Conservation (phyloP, 306 rosid species). For the Quercus robur region DNA sequence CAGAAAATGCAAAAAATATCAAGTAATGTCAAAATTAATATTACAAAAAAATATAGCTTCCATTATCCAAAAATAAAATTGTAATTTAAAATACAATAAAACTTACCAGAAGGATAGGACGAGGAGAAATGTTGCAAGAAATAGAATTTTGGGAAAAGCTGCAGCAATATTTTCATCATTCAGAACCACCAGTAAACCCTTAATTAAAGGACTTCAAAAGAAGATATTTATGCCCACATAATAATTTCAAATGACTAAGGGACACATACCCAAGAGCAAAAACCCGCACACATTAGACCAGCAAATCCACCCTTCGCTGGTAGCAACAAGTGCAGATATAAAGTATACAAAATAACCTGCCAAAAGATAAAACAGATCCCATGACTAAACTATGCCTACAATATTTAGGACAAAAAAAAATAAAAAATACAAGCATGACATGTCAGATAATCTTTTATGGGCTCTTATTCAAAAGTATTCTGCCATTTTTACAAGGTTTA, state of each 20-base stretch:
- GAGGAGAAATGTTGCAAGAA: conserved; percentile 64
- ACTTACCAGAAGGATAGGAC: conserved; percentile 74
- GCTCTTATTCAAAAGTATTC: not conserved
- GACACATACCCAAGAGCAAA: conserved; percentile 57
- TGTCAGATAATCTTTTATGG: not conserved
- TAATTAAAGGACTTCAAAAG: conserved; percentile 6
- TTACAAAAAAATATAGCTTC: not conserved
- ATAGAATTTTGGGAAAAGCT: conserved; percentile 63
- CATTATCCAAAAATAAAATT: not conserved
- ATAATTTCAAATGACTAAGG: conserved; percentile 4
- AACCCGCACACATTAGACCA: conserved; percentile 59
- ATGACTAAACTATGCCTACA: conserved; percentile 7
- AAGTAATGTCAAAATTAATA: not conserved
- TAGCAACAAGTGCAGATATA: conserved; percentile 43
- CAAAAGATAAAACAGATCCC: conserved; percentile 13
- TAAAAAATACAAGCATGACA: not conserved
- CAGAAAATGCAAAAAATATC: not conserved
- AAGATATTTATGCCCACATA: conserved; percentile 5
- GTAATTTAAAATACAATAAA: not conserved
- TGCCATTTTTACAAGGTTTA: not conserved
- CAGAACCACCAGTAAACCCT: conserved; percentile 18
- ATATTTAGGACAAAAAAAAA: not conserved
- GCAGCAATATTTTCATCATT: conserved; percentile 34
- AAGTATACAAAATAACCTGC: conserved; percentile 68
- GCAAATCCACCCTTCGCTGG: conserved; percentile 55